Evolutionary conservation across 805 yeast species (phyloP).

Genomic region (Ogataea naganishii): DNA sequence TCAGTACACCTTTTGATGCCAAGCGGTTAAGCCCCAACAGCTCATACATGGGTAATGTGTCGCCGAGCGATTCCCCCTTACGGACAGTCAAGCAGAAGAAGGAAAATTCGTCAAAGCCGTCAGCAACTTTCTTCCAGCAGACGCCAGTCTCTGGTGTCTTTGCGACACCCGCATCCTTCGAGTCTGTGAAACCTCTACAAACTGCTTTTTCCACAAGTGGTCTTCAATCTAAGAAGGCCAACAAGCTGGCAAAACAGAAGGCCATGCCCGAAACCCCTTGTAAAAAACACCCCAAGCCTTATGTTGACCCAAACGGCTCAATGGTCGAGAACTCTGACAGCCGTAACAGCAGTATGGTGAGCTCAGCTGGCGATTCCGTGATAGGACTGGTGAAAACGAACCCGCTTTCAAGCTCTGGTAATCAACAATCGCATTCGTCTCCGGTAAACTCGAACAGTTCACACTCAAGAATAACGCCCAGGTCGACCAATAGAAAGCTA

Average conservation of each 20-base stretch:
- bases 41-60: constrained; percentile 5
- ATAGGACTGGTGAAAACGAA: constrained; percentile 1
- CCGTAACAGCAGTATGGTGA: too few species aligned
- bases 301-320: constrained; percentile 20
- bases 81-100: constrained; percentile 5
- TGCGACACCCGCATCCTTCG: constrained; percentile 48
- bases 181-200: constrained; percentile 74
- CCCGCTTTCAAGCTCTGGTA: constrained; percentile 2
- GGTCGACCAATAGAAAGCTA: too few species aligned
- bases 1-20: constrained; percentile 12
- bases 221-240: constrained; percentile 50
- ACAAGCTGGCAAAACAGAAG: constrained; percentile 15
- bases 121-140: constrained; percentile 3
- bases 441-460: too few species aligned
- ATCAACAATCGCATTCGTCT: too few species aligned
- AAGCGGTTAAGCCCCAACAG: constrained; percentile 10
- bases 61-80: constrained; percentile 14
- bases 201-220: constrained; percentile 79
- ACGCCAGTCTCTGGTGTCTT: constrained; percentile 9
- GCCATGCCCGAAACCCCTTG: constrained; percentile 60
- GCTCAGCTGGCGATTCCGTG: too few species aligned
- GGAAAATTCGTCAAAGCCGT: constrained; percentile 1
- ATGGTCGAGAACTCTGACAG: too few species aligned
- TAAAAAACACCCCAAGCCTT: constrained; percentile 31
- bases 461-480: constrained; percentile 7